Conservation (phyloP, 352 stramenopile species). For the Pythium brassicae region DNA sequence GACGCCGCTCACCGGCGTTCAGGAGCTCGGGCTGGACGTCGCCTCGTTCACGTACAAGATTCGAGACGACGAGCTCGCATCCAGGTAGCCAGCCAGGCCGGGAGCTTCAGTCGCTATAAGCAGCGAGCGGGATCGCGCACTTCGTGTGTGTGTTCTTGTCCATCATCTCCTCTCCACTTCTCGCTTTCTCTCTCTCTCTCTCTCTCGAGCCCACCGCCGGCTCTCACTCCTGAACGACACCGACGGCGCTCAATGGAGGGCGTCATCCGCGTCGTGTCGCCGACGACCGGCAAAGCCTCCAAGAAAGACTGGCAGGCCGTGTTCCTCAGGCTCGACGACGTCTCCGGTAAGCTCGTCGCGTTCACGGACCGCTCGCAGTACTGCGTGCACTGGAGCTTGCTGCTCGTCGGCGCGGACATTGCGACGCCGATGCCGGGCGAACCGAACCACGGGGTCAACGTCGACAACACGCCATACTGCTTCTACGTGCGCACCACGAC, state of each 20-base stretch:
- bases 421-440: constrained; percentile 52
- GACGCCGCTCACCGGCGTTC: constrained; percentile 33
- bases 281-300: constrained; percentile 18
- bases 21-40: constrained; percentile 53
- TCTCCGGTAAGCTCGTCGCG: constrained; percentile 53
- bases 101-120: too few relatives aligned
- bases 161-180: not conserved
- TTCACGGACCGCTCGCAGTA: constrained; percentile 47
- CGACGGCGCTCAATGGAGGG: constrained; percentile 37
- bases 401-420: constrained; percentile 46
- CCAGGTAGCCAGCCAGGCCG: too few relatives aligned
- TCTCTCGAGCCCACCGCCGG: not conserved
- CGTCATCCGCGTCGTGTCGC: constrained; percentile 32
- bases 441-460: constrained; percentile 35
- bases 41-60: constrained; percentile 47
- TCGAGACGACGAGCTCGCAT: constrained; percentile 12
- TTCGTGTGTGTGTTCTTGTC: not conserved
- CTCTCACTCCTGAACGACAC: constrained; percentile 7
- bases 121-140: not conserved
- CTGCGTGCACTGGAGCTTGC: constrained; percentile 44
- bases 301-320: constrained; percentile 46
- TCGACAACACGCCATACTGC: constrained; percentile 49
- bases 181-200: not conserved
- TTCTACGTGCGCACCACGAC: constrained; percentile 54
- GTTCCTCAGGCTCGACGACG: constrained; percentile 62